A percentile compares a stretch with the other conserved stretches of the same genome.
phyloP scores from a whole-genome alignment of 495 filamentous ascomycete species.

The Lophiotrema nucula region DNA sequence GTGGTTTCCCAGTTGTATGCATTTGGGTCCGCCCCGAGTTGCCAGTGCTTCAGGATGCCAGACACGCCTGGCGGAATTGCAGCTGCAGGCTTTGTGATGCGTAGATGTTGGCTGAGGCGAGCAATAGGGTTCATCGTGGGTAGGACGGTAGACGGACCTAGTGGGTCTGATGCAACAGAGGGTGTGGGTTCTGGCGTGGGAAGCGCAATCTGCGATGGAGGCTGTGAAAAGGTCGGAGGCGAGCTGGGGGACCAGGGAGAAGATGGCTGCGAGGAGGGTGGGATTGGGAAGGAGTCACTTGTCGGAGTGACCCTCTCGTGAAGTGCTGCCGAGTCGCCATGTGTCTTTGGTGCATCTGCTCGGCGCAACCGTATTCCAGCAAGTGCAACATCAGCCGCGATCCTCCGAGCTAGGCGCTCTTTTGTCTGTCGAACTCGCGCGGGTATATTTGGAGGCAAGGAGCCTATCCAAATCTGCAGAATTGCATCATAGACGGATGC shows the following conservation, averaged over 20 bases:
- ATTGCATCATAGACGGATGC: conserved; percentile 26
- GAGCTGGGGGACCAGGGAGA: neutral
- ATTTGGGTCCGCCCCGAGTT: conserved; percentile 17
- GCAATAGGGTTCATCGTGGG: neutral
- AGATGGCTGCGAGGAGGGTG: neutral
- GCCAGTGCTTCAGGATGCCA: conserved; percentile 26
- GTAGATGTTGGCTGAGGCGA: conserved; percentile 24
- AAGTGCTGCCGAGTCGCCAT: conserved; percentile 5
- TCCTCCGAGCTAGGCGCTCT: conserved; percentile 24
- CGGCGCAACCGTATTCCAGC: conserved; percentile 17
- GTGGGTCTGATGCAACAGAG: neutral
- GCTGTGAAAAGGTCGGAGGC: no score
- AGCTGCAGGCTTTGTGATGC: conserved; percentile 9
- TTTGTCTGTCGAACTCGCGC: conserved; percentile 12
- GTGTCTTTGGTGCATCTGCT: neutral
- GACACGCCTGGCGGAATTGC: neutral
- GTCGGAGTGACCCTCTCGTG: neutral
- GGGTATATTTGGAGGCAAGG: conserved; percentile 24
- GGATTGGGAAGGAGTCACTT: neutral
- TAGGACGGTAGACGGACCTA: conserved; percentile 1
- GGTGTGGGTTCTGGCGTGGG: conserved; percentile 23
- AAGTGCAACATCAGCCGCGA: conserved; percentile 33
- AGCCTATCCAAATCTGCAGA: conserved; percentile 26
- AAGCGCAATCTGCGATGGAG: conserved; percentile 2
- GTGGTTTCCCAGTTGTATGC: conserved; percentile 30